Evolutionary conservation across 495 filamentous ascomycete species (phyloP), one percentile per base, ranked within the genome.

Genomic region (Penicillium herquei): DNA sequence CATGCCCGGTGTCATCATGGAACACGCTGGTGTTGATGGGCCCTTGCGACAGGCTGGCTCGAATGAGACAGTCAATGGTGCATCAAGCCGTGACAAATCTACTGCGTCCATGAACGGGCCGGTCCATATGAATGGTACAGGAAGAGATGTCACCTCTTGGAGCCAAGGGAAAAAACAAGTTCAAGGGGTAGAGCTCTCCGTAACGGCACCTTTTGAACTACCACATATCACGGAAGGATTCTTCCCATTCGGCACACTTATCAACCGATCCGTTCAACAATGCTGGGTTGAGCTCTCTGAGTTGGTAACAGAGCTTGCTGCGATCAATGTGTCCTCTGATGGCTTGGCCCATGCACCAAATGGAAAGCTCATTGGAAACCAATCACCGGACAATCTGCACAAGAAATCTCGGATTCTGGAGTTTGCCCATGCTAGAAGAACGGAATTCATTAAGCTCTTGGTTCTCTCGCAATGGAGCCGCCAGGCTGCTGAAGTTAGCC

Each of bases 381-480:
- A 79, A 41, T 85, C 84, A 0, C 63, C 75, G 7, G 82, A 86
- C 48, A 96, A 87, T 70, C 56, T 88, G 31, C 79, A 84, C 39
- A 97, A 97, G 74, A 97, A 96, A 70, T 56, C 81, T n/a, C 71
- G 78, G 42, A 66, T 96, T 12, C 66, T 97, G 45, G 82, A 91
- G 21, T 92, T 89, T 69, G 82, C 87, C 6, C 77, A 86, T 47
- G 69, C 76, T 10, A 81, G 81, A 40, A 74, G 87, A 54, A 83
- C 81, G 13, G 84, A 86, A 54, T 98, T 95, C 73, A 91, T 94
- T 65, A 97, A 98, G 71, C 80, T 90, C 13, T 79, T 96, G 11
- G 91, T 98, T 13, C 83, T 98, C 39, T 84, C 85, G 3, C 85
- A 89, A 66, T 98, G 94, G 94, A 88, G 87, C 66, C 82, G 85